Evolutionary conservation across 495 filamentous ascomycete species (phyloP).

Genomic region (Bathelium albidoporum): DNA sequence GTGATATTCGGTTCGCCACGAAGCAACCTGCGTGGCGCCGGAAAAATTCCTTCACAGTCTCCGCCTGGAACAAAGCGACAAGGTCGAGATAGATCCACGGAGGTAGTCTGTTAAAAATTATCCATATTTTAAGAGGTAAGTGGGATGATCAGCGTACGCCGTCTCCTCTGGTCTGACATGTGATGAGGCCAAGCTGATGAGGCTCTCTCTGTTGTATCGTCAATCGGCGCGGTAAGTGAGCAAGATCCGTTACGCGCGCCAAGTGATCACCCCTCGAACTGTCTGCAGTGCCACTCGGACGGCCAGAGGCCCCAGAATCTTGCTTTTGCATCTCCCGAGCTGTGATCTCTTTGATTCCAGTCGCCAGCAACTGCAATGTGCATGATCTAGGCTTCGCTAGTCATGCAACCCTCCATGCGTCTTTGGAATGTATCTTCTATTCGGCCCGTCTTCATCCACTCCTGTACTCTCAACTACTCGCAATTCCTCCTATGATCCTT

Average conservation of each 20-base stretch:
- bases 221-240: neutral
- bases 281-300: neutral
- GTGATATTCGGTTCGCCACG: no score
- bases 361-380: neutral
- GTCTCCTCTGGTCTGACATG: neutral
- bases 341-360: neutral
- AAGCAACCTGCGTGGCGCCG: no score
- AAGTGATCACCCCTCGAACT: neutral
- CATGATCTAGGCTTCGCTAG: neutral
- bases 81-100: no score
- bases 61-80: no score
- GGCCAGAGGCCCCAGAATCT: no score
- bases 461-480: neutral
- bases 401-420: neutral
- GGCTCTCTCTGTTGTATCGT: neutral
- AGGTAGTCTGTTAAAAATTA: no score
- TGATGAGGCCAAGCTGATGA: neutral
- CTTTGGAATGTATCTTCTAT: neutral
- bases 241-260: neutral
- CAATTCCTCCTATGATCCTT: constrained; percentile 58
- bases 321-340: no score
- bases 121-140: no score
- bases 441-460: neutral
- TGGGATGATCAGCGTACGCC: neutral
- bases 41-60: neutral